Evolutionary conservation across 2,329 filamentous ascomycete species (phyloP), one percentile per base, ranked within the genome.

Genomic region (Fusarium verticillioides): DNA sequence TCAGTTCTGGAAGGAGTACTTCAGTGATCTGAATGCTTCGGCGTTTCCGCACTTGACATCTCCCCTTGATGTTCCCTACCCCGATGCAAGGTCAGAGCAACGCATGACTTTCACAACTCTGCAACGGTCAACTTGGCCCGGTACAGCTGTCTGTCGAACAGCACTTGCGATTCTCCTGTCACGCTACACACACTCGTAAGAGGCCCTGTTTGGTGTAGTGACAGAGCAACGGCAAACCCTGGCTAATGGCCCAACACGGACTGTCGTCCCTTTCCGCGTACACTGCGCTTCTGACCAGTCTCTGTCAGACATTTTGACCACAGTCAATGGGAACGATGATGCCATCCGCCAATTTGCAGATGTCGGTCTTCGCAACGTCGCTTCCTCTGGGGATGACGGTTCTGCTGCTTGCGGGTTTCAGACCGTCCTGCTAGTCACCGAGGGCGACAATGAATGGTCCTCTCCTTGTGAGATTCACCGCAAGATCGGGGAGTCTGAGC

Each of bases 371-470:
- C 39, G 57, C 18, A 53, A 23, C 26, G 53, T 69, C n/a, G 16
- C 21, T 5, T 30, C 23, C 1, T 21, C 44, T 30, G 63, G 66
- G 4, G 63, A 63, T 1, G 37, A 67, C 30, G 63, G 63, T 23
- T 36, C 58, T 42, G 63, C 66, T 15, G 63, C 66, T 4, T 63
- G 63, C 18, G 66, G 46, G 23, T 69, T 69, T 11, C 66, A 69
- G 34, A 67, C 66, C 7, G 58, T 67, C 4, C 32, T 69, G 4
- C 9, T 62, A 12, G 63, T 69, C 7, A 54, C 66, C 0, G 21
- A 67, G 15, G 16, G 21, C 1, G 23, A 37, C 0, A 26, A 26
- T 26, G 26, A 26, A 6, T 6, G 6, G 26, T 26, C 26, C 26
- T 26, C 26, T 26, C 4, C 26, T 26, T 44, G 46, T 7, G 46